A percentile compares a stretch with the other conserved stretches of the same genome.
phyloP scores from a whole-genome alignment of 495 filamentous ascomycete species.

The Penicillium tannophilum region DNA sequence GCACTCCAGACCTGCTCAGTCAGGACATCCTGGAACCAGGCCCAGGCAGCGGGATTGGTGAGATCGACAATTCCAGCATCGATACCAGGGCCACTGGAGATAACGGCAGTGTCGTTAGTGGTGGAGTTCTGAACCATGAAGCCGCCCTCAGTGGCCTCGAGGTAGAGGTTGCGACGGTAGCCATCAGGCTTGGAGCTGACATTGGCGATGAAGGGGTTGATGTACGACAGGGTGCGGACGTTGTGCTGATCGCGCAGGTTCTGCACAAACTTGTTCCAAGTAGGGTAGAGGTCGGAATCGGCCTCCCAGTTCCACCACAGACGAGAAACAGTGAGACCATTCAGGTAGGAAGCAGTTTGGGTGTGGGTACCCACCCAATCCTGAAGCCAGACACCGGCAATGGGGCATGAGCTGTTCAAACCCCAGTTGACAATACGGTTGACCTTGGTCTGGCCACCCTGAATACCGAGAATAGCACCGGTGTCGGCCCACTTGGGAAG shows the following conservation, averaged over 20 bases:
- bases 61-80: conserved; percentile 30
- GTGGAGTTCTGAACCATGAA: conserved; percentile 30
- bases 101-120: conserved; percentile 24
- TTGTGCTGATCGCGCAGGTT: conserved; percentile 26
- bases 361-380: conserved; percentile 29
- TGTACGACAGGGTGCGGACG: conserved; percentile 31
- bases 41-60: conserved; percentile 21
- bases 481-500: conserved; percentile 26
- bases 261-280: conserved; percentile 30
- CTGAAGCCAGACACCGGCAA: conserved; percentile 30
- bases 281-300: conserved; percentile 27
- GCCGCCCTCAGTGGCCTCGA: conserved; percentile 18
- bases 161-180: conserved; percentile 20
- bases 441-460: conserved; percentile 29
- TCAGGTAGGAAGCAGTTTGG: conserved; percentile 26
- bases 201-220: conserved; percentile 31
- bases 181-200: conserved; percentile 30
- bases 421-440: conserved; percentile 25
- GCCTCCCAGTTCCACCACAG: conserved; percentile 37
- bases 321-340: conserved; percentile 26
- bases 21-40: conserved; percentile 27
- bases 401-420: conserved; percentile 18
- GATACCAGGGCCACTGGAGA: conserved; percentile 28
- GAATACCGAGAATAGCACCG: conserved; percentile 24
- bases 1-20: conserved; percentile 28